Evolutionary conservation across 257 asterid genomes (phyloP).

Genomic region (Petunia axillaris): DNA sequence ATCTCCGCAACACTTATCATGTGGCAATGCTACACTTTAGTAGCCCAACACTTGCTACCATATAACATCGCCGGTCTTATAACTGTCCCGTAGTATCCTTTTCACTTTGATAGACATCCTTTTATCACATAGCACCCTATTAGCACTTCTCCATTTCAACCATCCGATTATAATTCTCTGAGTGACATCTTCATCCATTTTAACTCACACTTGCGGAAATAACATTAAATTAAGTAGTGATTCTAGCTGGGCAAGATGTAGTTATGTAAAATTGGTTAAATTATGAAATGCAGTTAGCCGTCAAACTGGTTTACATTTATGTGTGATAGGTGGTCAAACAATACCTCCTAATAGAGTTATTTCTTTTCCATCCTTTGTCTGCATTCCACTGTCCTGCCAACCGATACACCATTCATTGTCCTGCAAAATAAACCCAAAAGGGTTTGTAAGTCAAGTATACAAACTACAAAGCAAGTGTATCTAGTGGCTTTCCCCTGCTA

Average conservation of each 20-base stretch:
- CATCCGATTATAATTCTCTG: too few relatives aligned
- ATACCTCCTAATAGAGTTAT: constrained; percentile 79
- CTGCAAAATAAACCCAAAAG: constrained; percentile 39
- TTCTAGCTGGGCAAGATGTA: background rate
- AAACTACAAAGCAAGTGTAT: background rate
- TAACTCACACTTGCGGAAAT: background rate
- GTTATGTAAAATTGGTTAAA: background rate
- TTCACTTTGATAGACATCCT: too few relatives aligned
- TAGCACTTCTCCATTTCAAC: too few relatives aligned
- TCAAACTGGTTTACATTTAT: constrained; percentile 17
- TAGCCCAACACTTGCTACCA: too few relatives aligned
- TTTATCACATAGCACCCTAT: too few relatives aligned
- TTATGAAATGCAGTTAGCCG: background rate
- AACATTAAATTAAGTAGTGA: background rate
- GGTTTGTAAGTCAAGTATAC: background rate
- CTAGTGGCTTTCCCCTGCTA: constrained; percentile 19
- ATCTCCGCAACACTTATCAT: too few relatives aligned
- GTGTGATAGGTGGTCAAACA: background rate
- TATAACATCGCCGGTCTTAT: too few relatives aligned
- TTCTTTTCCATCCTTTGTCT: constrained; percentile 53
- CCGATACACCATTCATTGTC: constrained; percentile 76
- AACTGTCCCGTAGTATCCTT: too few relatives aligned
- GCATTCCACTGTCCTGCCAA: constrained; percentile 72
- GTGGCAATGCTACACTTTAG: too few relatives aligned
- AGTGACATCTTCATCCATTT: too few relatives aligned